phyloP scores from a whole-genome alignment of 208 protist species.

The Leishmania tropica region DNA sequence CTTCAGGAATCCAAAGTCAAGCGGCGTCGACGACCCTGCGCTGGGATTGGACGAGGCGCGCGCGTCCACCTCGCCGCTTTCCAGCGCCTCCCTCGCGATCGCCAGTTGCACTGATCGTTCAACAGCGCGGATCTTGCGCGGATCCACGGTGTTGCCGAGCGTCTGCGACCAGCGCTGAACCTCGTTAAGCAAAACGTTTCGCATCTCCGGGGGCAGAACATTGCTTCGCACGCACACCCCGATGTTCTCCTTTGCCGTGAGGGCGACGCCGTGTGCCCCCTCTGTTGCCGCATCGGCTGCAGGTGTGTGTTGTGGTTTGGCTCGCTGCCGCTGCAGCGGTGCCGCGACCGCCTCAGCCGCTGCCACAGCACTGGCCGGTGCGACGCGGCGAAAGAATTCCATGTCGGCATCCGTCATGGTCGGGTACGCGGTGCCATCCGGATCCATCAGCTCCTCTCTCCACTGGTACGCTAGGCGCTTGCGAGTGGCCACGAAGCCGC shows the following conservation, averaged over 20 bases:
- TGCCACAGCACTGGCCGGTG: slow-evolving; percentile 25
- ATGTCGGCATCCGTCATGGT: slow-evolving; percentile 67
- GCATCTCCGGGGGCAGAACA: slow-evolving; percentile 39
- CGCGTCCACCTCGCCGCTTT: background rate
- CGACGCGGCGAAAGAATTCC: slow-evolving; percentile 63
- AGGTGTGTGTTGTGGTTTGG: background rate
- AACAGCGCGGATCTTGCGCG: slow-evolving; percentile 44
- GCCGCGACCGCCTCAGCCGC: slow-evolving; percentile 7
- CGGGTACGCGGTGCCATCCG: slow-evolving; percentile 54
- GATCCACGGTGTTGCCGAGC: slow-evolving; percentile 64
- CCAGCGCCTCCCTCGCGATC: background rate
- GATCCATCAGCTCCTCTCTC: slow-evolving; percentile 86
- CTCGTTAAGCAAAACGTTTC: slow-evolving; percentile 65
- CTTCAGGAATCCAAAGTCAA: slow-evolving; percentile 41
- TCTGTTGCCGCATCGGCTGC: background rate
- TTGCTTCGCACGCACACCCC: slow-evolving; percentile 49
- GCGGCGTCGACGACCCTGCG: background rate
- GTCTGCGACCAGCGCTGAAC: slow-evolving; percentile 48
- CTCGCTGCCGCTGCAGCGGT: slow-evolving; percentile 1
- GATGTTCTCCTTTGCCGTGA: slow-evolving; percentile 62
- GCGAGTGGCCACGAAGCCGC: slow-evolving; percentile 74
- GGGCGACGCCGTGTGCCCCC: slow-evolving; percentile 25
- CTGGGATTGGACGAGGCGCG: background rate
- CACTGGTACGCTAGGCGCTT: slow-evolving; percentile 87
- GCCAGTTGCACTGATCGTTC: slow-evolving; percentile 14